Conservation (phyloP, 805 yeast species). For the Martiniozyma abietophila region DNA sequence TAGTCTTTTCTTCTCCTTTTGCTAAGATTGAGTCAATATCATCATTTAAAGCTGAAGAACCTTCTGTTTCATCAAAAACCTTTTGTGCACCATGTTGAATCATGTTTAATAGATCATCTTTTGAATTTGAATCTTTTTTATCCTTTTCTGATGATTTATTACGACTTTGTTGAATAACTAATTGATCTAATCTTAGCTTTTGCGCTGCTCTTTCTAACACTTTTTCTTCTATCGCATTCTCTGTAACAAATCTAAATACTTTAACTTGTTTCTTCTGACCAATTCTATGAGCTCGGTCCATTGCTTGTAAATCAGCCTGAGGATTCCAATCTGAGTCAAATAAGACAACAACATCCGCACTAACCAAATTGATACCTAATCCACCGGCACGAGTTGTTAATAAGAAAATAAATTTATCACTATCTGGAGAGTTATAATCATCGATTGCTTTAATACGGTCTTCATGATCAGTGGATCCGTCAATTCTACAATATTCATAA, state of each 20-base stretch:
- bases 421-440: slow-evolving; percentile 68
- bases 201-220: slow-evolving; percentile 77
- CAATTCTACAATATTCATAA: slow-evolving; percentile 68
- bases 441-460: slow-evolving; percentile 71
- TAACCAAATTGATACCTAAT: slow-evolving; percentile 70
- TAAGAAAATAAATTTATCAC: slow-evolving; percentile 63
- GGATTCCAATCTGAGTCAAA: slow-evolving; percentile 87
- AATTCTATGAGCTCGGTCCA: slow-evolving; percentile 85
- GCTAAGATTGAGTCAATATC: slow-evolving; percentile 80
- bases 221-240: slow-evolving; percentile 77
- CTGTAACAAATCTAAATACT: slow-evolving; percentile 70
- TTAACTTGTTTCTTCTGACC: slow-evolving; percentile 81
- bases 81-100: slow-evolving; percentile 94
- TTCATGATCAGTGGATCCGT: slow-evolving; percentile 74
- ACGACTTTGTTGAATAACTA: slow-evolving; percentile 71
- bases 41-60: slow-evolving; percentile 16
- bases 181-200: slow-evolving; percentile 67
- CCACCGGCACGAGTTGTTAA: slow-evolving; percentile 89
- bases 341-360: slow-evolving; percentile 70
- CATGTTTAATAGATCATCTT: slow-evolving; percentile 88
- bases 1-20: slow-evolving; percentile 77
- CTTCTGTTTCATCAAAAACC: slow-evolving; percentile 49
- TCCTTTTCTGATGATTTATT: slow-evolving; percentile 19
- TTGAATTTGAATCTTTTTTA: slow-evolving; percentile 34
- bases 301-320: slow-evolving; percentile 81